Evolutionary conservation across 768 basidiomycete species (phyloP), one percentile per base, ranked within the genome.

Genomic region (Trametes gibbosa): DNA sequence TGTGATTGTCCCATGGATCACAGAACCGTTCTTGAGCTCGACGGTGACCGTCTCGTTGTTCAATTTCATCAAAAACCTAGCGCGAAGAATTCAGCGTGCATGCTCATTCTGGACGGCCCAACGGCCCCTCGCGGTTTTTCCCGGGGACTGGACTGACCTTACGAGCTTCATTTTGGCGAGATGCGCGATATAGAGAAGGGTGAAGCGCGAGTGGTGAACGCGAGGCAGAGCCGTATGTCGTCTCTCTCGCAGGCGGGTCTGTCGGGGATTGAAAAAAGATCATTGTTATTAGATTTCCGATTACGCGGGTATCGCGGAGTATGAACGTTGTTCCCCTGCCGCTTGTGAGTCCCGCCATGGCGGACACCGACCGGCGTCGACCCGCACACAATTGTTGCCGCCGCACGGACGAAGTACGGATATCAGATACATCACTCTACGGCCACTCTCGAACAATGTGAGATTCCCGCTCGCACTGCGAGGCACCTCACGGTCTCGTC

Each of bases 11-110:
- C 96, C 96, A 69, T 96, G 90, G 16, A 99, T 88, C 51, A 94
- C 77, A 0, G 93, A 92, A 27, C 97, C 97, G 68, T 99, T 98
- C 77, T 99, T 99, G 66, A 99, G 83, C 79, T 99, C 95, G 73
- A 98, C 84, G 63, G 95, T 93, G 66, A 98, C 95, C 63, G 96
- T 95, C 82, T 99, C 96, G 73, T 98, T 98, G 83, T 97, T 96
- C 78, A 99, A 77, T 82, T 98, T 99, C 96, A 98, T 99, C 81
- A 97, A 84, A 79, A 96, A 98, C 74, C 93, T 96, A 70, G 29
- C 56, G 16, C 49, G 53, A 56, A 58, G 51, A 35, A 50, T 5
- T 10, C 19, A 5, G 51, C 49, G 23, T 14, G 6, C 12, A 10
- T 10, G 23, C 23, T 14, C 34, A 35, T 17, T 5, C 48, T 12